Evolutionary conservation across 148 eudicot species (phyloP).

Genomic region (Vaccinium macrocarpon): DNA sequence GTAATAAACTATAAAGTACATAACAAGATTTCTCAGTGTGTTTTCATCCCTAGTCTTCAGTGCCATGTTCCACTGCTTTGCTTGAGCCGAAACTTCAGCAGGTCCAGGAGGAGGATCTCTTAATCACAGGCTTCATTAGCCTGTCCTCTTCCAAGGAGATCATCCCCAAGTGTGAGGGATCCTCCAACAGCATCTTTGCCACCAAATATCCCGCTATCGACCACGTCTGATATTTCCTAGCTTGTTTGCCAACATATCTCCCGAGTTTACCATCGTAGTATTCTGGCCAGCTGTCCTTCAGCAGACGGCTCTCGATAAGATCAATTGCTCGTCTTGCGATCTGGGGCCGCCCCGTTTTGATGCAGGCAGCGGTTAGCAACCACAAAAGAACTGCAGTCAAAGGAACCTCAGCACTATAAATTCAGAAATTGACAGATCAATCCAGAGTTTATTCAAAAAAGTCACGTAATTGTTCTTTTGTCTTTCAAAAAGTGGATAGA

Average conservation of each 20-base stretch:
- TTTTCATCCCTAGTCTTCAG: conserved; percentile 1
- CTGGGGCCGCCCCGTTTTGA: conserved; percentile 92
- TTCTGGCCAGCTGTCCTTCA: conserved; percentile 93
- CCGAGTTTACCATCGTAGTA: conserved; percentile 90
- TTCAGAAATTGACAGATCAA: background rate
- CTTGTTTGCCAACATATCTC: conserved; percentile 84
- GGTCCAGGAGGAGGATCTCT: conserved; percentile 90
- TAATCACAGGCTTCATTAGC: conserved; percentile 69
- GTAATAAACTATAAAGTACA: background rate
- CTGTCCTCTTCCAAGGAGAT: conserved; percentile 86
- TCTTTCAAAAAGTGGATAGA: background rate
- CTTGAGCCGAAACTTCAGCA: conserved; percentile 39
- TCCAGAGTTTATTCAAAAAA: background rate
- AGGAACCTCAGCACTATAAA: background rate
- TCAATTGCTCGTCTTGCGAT: conserved; percentile 87
- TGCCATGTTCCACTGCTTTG: conserved; percentile 3
- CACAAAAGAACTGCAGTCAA: conserved; percentile 77
- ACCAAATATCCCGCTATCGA: conserved; percentile 93
- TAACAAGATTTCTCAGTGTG: conserved; percentile 8
- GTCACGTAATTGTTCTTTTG: background rate
- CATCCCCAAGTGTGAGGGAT: conserved; percentile 96
- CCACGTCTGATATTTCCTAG: conserved; percentile 89
- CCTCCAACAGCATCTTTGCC: conserved; percentile 94
- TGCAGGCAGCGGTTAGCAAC: conserved; percentile 94
- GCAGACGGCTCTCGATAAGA: conserved; percentile 75